Conservation (phyloP, 1,139 yeast genomes). For the Kodamaea ohmeri region DNA sequence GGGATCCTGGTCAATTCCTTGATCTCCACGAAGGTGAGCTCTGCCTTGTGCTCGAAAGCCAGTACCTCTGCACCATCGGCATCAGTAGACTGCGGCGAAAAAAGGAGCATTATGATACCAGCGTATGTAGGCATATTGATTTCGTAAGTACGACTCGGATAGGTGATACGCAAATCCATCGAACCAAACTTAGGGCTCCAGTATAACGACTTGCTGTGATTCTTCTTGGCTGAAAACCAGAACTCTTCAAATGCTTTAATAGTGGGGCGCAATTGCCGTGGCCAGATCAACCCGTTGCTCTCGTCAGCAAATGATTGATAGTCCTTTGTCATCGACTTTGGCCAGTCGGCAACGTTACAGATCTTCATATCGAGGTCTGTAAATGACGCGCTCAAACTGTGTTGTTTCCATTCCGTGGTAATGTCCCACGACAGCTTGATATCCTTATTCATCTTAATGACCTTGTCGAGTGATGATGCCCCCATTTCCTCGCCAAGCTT, state of each 20-base stretch:
- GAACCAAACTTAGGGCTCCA: conserved; percentile 89
- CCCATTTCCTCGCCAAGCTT: conserved; percentile 79
- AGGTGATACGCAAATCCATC: conserved; percentile 69
- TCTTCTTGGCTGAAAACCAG: conserved; percentile 52
- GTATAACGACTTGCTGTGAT: conserved; percentile 68
- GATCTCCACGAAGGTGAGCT: conserved; percentile 57
- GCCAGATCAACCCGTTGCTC: conserved; percentile 45
- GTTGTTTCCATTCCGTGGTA: conserved; percentile 49
- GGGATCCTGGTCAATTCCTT: conserved; percentile 70
- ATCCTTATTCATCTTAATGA: conserved; percentile 89
- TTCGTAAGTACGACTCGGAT: conserved; percentile 69
- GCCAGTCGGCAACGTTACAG: conserved; percentile 53
- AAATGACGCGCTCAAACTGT: conserved; percentile 5
- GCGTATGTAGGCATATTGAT: conserved; percentile 80
- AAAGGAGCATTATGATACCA: conserved; percentile 71
- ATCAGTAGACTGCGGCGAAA: conserved; percentile 54
- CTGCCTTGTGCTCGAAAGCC: conserved; percentile 43
- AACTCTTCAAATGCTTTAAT: conserved; percentile 42
- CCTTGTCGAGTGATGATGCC: conserved; percentile 70
- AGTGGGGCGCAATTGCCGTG: conserved; percentile 36
- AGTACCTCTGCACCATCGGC: conserved; percentile 35
- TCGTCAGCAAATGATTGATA: conserved; percentile 41
- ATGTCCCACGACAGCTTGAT: conserved; percentile 65
- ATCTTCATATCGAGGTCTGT: conserved; percentile 47
- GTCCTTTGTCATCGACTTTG: conserved; percentile 51